Conservation (phyloP, 495 filamentous ascomycete species). For the Rusavskia elegans region DNA sequence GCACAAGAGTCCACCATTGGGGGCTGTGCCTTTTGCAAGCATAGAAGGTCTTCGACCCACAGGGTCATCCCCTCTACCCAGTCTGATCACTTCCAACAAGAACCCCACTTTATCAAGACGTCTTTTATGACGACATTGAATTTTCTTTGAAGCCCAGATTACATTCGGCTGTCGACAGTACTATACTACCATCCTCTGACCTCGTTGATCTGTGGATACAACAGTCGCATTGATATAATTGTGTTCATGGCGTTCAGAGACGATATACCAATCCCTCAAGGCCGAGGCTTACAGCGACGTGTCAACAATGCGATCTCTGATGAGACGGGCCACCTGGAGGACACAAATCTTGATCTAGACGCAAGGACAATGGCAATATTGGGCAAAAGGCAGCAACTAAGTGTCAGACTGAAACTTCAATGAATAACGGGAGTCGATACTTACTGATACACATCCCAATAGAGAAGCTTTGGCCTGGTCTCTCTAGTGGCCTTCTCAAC, state of each 20-base stretch:
- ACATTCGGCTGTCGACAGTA: no score
- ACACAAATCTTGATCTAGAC: background rate
- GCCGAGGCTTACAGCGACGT: background rate
- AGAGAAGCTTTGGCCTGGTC: slow-evolving; percentile 32
- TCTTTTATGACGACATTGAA: no score
- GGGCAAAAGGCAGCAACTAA: slow-evolving; percentile 5
- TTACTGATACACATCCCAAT: background rate
- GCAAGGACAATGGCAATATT: slow-evolving; percentile 3
- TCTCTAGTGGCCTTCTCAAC: slow-evolving; percentile 33
- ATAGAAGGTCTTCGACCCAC: no score
- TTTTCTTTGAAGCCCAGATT: no score
- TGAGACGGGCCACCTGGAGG: background rate
- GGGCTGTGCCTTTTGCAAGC: no score
- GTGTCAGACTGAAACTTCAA: background rate
- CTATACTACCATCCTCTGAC: no score
- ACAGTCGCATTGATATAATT: background rate
- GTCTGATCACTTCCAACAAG: no score
- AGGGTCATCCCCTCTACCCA: no score
- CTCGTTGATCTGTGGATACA: no score
- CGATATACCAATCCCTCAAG: background rate
- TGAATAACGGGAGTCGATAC: background rate
- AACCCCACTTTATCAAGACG: no score
- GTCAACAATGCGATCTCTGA: background rate
- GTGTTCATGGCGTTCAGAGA: background rate
- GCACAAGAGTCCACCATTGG: no score